Evolutionary conservation across 805 yeast genomes (phyloP), one percentile per base, ranked within the genome.

Genomic region (Candida endomychidarum): DNA sequence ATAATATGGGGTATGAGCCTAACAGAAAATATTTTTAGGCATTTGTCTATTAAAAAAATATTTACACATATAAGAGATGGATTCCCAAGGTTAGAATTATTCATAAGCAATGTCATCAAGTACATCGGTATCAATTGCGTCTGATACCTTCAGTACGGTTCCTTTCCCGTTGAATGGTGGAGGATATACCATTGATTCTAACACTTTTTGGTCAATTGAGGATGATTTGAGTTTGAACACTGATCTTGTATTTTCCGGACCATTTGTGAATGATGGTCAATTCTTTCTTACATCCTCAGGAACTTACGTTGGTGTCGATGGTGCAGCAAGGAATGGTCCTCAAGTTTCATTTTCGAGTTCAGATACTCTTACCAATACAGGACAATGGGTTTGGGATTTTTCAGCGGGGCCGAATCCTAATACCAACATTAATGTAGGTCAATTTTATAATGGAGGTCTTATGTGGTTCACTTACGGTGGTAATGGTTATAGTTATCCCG

Each of bases 371-470:
- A n/a, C 17, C 16, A 26, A 26, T 26, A n/a, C 29, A 11, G 29
- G 29, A 11, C 5, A 26, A 4, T 26, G 29, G 29, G 6, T 5
- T 26, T 26, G 29, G 29, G 18, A 26, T 12, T 12, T 15, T 26
- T 26, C 18, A 8, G n/a, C 29, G 4, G 14, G 17, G 10, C n/a
- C 17, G 8, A 14, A 12, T 26, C 29, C 29, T 26, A 8, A 12
- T 26, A 6, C 18, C n/a, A 5, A 14, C 8, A 26, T 26, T 11
- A 15, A 26, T 26, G 8, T 17, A 4, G 16, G 18, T 4, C 11
- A 5, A 5, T 58, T 57, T 39, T 28, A 19, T 15, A 58, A 60
- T 43, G 42, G 48, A 26, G 66, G 63, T 39, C 29, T 47, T 20
- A 47, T 54, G 34, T 60, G 42, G 42, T 41, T 57, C 24, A 59